Evolutionary conservation across 2,329 filamentous ascomycete genomes (phyloP), one percentile per base, ranked within the genome.

Genomic region (Pseudogymnoascus sp.): DNA sequence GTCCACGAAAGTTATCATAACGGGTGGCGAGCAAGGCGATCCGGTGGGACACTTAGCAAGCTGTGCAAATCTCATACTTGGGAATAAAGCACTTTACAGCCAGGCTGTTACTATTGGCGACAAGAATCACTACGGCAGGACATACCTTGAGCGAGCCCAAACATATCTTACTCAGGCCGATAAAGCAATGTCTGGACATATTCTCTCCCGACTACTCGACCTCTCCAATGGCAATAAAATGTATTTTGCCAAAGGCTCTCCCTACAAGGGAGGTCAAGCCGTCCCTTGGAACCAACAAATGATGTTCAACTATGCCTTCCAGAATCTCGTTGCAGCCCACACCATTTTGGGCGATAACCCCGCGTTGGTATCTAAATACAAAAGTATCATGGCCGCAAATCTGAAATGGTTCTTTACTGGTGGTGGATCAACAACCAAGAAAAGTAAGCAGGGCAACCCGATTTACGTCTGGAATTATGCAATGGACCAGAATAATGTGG

Each of bases 291-390:
- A 68, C 37, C 66, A 68, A 35, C 67, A 67, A 63, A 18, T 67
- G 67, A 68, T 68, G 67, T 68, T 68, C 61, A 68, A 68, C 62
- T 67, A 68, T 61, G 67, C 65, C 11, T 66, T 68, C 60, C 59
- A 67, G 47, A 68, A 65, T 59, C 67, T 68, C 1, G 53, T 50
- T 35, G 60, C 37, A 44, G 66, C 66, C 21, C 67, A 68, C 35
- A 63, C 60, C 31, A 65, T 65, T 37, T 65, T 68, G 56, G 62
- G 50, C 2, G 67, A 67, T 62, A 65, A 67, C 64, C 47, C 63
- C 50, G 44, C 66, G 66, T 40, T 40, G 37, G 37, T 6, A 40
- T 40, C 37, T 40, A 40, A 40, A 40, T 40, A 40, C 37, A 40
- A 40, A 10, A 40, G 7, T 40, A 40, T 40, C 7, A 40, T 40